A percentile compares a stretch with the other conserved stretches of the same genome.
phyloP scores from a whole-genome alignment of 148 eudicot genomes.

The Dianthus caryophyllus region DNA sequence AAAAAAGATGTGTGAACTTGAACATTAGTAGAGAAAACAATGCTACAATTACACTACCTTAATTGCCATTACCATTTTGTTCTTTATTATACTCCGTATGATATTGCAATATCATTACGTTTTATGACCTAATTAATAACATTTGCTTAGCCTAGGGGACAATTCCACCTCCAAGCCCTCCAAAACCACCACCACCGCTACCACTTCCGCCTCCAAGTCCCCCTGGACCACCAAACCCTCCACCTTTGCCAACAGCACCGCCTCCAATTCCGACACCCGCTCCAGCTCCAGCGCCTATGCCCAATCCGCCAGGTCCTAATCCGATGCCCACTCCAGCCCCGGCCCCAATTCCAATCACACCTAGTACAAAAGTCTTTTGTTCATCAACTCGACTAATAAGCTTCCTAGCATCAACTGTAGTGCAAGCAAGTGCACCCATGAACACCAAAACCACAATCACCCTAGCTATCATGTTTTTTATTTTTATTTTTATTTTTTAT shows the following conservation, averaged over 20 bases:
- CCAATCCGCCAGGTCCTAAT: slow-evolving; percentile 16
- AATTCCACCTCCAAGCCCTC: slow-evolving; percentile 25
- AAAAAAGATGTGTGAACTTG: too few species aligned
- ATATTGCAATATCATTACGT: neutral
- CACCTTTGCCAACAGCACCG: slow-evolving; percentile 22
- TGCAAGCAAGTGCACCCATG: slow-evolving; percentile 25
- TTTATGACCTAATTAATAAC: neutral
- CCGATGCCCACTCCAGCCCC: slow-evolving; percentile 18
- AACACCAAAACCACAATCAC: slow-evolving; percentile 27
- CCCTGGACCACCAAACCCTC: slow-evolving; percentile 17
- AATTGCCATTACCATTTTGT: too few species aligned
- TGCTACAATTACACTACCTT: too few species aligned
- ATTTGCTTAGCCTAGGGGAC: slow-evolving; percentile 13
- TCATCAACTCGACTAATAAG: slow-evolving; percentile 28
- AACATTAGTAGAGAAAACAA: neutral
- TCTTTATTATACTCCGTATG: too few species aligned
- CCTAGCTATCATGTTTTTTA: slow-evolving; percentile 11
- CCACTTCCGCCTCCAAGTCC: slow-evolving; percentile 19
- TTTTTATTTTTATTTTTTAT: neutral
- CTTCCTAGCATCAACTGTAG: slow-evolving; percentile 32
- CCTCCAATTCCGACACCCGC: slow-evolving; percentile 15
- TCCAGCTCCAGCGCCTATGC: slow-evolving; percentile 16
- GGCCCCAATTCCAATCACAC: slow-evolving; percentile 22
- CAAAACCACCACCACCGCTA: slow-evolving; percentile 21
- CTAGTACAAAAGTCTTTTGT: slow-evolving; percentile 20